Percentiles rank a stretch among this genome's conserved stretches.
Conservation (phyloP, 176 grass and related monocot species). For the Alloteropsis semialata region DNA sequence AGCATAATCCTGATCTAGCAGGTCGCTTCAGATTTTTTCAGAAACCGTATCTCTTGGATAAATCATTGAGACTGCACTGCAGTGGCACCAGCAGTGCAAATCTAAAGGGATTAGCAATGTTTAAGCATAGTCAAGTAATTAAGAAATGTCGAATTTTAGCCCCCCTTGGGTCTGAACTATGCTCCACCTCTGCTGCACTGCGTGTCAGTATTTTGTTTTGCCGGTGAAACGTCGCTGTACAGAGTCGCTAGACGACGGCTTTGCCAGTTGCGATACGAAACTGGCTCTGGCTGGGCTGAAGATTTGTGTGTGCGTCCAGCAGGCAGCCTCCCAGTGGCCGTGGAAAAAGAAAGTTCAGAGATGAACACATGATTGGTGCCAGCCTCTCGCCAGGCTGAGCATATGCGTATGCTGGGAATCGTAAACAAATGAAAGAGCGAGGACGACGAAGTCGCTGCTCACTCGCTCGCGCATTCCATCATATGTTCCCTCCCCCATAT, state of each 20-base stretch:
- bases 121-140: too few species aligned
- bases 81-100: too few species aligned
- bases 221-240: conserved; percentile 36
- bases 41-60: neutral
- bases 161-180: too few species aligned
- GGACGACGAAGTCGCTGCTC: neutral
- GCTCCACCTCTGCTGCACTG: too few species aligned
- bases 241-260: conserved; percentile 12
- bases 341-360: neutral
- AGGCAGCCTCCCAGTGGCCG: neutral
- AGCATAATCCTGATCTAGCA: neutral
- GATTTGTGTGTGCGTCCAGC: neutral
- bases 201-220: neutral
- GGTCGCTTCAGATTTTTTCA: neutral
- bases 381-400: conserved; percentile 40
- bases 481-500: neutral
- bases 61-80: neutral
- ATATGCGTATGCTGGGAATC: neutral
- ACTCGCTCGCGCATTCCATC: neutral
- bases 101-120: too few species aligned
- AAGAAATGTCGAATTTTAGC: too few species aligned
- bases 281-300: neutral
- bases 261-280: conserved; percentile 23
- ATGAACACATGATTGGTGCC: conserved; percentile 31
- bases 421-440: conserved; percentile 13